Evolutionary conservation across 306 rosid species (phyloP).

Genomic region (Trichosanthes truncata): DNA sequence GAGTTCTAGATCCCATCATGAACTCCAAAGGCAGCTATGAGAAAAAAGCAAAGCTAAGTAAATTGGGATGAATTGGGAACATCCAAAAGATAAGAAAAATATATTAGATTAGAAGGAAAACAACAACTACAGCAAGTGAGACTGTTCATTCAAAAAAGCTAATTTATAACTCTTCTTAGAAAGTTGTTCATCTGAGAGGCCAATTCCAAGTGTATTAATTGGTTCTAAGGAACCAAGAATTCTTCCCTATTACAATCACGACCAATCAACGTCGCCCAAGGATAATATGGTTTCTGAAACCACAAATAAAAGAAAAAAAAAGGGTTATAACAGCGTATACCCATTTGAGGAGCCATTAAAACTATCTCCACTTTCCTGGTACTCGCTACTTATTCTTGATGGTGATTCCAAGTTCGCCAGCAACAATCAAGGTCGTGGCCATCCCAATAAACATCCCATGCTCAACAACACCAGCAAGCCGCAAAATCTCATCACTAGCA

Average conservation of each 20-base stretch:
- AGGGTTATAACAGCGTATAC: constrained; percentile 19
- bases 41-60: neutral
- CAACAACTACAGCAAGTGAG: neutral
- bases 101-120: neutral
- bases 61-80: neutral
- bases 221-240: constrained; percentile 2
- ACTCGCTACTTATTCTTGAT: constrained; percentile 43
- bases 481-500: constrained; percentile 63
- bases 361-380: neutral
- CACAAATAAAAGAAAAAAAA: neutral
- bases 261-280: neutral
- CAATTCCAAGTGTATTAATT: constrained; percentile 14
- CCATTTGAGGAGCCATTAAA: constrained; percentile 16
- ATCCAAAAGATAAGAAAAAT: neutral
- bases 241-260: constrained; percentile 9
- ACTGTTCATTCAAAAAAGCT: neutral
- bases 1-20: neutral
- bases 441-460: constrained; percentile 83
- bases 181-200: constrained; percentile 11
- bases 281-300: neutral
- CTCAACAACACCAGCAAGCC: constrained; percentile 77
- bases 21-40: neutral
- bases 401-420: constrained; percentile 66
- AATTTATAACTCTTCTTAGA: neutral
- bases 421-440: constrained; percentile 85